Evolutionary conservation across 1,139 yeast genomes (phyloP).

Genomic region (Magnusiomyces paraingens): DNA sequence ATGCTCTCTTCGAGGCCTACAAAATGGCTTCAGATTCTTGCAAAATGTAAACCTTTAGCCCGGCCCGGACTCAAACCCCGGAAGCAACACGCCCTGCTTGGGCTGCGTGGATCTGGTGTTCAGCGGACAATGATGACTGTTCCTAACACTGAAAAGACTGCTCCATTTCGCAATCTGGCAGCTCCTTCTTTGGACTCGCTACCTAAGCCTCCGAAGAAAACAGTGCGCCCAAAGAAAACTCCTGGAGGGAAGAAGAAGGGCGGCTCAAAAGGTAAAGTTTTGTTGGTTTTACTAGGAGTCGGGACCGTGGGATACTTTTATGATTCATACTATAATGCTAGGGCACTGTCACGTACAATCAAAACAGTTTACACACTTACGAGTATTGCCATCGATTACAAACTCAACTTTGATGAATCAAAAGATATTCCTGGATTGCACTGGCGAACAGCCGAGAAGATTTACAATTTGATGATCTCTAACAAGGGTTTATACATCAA

Average conservation of each 20-base stretch:
- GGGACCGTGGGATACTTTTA: conserved; percentile 9
- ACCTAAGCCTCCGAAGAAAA: neutral
- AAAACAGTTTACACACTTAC: conserved; percentile 46
- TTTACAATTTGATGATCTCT: conserved; percentile 45
- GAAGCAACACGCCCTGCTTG: too few relatives aligned
- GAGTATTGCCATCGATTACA: conserved; percentile 55
- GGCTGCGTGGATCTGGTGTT: neutral
- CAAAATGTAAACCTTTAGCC: neutral
- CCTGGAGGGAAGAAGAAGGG: neutral
- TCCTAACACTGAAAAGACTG: neutral
- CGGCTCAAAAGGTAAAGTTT: neutral
- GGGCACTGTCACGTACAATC: conserved; percentile 46
- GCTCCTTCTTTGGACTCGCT: conserved; percentile 1
- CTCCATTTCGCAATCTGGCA: neutral
- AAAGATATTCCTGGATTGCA: conserved; percentile 50
- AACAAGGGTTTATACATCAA: conserved; percentile 74
- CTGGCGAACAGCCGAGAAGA: conserved; percentile 50
- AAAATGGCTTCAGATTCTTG: neutral
- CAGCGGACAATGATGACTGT: neutral
- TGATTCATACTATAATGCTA: conserved; percentile 35
- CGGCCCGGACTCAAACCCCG: too few relatives aligned
- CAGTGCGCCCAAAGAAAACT: neutral
- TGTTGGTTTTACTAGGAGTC: neutral
- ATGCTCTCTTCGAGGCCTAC: too few relatives aligned
- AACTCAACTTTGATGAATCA: conserved; percentile 40